Percentiles rank a stretch among this genome's conserved stretches.
Evolutionary conservation across 108 stramenopile genomes (phyloP).

Genomic region (Cyclotella sp.): DNA sequence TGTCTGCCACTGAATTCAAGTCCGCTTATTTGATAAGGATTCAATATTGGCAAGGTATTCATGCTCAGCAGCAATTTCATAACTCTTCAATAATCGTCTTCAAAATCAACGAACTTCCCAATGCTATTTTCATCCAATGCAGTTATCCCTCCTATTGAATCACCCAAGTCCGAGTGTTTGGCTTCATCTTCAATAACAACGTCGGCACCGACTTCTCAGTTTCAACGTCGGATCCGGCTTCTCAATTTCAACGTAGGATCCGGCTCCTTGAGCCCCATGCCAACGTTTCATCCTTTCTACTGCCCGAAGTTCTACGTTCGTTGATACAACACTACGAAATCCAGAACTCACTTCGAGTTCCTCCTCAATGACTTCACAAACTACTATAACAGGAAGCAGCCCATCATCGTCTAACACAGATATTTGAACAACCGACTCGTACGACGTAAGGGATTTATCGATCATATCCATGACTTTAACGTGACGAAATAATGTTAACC

Average conservation of each 20-base stretch:
- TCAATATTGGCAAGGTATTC: slow-evolving; percentile 31
- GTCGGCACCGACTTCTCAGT: no score
- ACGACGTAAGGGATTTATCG: slow-evolving; percentile 40
- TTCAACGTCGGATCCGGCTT: no score
- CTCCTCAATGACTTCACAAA: slow-evolving; percentile 49
- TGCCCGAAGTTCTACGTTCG: slow-evolving; percentile 43
- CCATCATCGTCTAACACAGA: slow-evolving; percentile 42
- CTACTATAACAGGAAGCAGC: slow-evolving; percentile 27
- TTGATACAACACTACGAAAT: slow-evolving; percentile 35
- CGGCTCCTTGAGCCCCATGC: not conserved
- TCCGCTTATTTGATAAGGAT: slow-evolving; percentile 7
- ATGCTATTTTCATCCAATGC: slow-evolving; percentile 31
- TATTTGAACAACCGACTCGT: slow-evolving; percentile 41
- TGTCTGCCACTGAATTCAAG: not conserved
- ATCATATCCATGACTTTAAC: slow-evolving; percentile 51
- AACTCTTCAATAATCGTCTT: slow-evolving; percentile 25
- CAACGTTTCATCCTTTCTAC: slow-evolving; percentile 26
- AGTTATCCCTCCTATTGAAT: not conserved
- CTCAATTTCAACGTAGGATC: not conserved
- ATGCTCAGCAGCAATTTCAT: not conserved
- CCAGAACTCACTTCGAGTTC: slow-evolving; percentile 32
- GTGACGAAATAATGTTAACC: slow-evolving; percentile 42
- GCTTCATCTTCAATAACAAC: not conserved
- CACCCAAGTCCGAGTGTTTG: not conserved
- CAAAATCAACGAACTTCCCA: slow-evolving; percentile 35